Percentiles rank a stretch among this genome's conserved stretches.
These are phyloP conservation scores for Aaosphaeria arxii DNA, from an alignment of 2,329 filamentous ascomycete species.

Conservation along the genomic window DNA sequence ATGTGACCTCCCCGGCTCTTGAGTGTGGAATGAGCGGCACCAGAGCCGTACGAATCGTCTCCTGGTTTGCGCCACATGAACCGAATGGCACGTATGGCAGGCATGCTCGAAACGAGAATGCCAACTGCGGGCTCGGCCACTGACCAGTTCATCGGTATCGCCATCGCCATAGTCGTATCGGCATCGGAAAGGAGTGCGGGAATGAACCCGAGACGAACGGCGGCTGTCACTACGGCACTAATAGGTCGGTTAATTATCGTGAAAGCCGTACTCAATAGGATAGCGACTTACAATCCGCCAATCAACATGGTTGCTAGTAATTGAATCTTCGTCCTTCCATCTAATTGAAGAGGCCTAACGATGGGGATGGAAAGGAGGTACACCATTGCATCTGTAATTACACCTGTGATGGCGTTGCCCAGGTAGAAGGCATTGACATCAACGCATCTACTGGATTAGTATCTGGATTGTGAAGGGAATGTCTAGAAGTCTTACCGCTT, in stretches of 20 bases:
- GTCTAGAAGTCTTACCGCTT: constrained; percentile 6
- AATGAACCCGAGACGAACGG: constrained; percentile 17
- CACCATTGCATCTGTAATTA: constrained; percentile 17
- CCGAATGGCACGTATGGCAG: constrained; percentile 15
- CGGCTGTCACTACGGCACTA: constrained; percentile 17
- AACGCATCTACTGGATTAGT: constrained; percentile 11
- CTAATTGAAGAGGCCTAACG: constrained; percentile 16
- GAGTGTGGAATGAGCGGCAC: constrained; percentile 4
- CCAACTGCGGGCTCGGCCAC: constrained; percentile 16
- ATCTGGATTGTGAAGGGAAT: background rate
- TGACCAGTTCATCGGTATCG: constrained; percentile 16
- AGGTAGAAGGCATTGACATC: constrained; percentile 23
- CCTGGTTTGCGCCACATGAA: constrained; percentile 11
- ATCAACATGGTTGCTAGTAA: constrained; percentile 17
- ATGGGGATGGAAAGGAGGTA: constrained; percentile 19
- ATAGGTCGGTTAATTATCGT: too few species aligned
- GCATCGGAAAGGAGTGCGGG: constrained; percentile 11
- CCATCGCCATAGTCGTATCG: constrained; percentile 15
- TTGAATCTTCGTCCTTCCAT: constrained; percentile 15
- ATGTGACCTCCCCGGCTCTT: constrained; percentile 9
- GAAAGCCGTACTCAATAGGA: too few species aligned
- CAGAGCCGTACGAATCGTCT: constrained; percentile 9
- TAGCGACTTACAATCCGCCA: constrained; percentile 16
- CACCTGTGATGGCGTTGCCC: constrained; percentile 19
- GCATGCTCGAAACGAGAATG: constrained; percentile 16